Base-by-base conservation (phyloP, 2,329 filamentous ascomycete species). In the Biscogniauxia mediterranea region DNA sequence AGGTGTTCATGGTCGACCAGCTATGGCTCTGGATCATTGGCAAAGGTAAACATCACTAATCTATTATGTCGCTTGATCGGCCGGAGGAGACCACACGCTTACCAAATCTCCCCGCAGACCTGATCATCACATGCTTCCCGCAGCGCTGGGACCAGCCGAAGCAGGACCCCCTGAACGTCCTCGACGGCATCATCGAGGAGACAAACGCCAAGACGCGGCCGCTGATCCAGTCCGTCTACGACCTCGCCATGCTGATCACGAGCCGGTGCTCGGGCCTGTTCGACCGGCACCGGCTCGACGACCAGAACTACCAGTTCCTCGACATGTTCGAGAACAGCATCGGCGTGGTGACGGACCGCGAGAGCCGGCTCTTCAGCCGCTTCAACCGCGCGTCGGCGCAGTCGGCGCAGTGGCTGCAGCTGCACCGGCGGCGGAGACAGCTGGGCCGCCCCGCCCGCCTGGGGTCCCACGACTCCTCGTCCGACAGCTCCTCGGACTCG, bases 1-100 rank as follows among this genome's bases (percentile, higher is more conserved):
- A 87, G 62, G 81, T 89, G 2, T 87, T 87, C 70, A 89, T 89
- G 86, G 86, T 89, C 0, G 87, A 89, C 69, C 87, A 89, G 66
- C 75, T 90, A 1, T 89, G 87, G 87, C 81, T 89, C 70, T 88
- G 85, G 83, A 78, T 87, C 2, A 69, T 89, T 0, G 76, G 83
- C 61, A 77, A 74, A 61, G 73, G 72, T 75, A 65, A 32, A 13
- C 57, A n/a, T 23, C 23, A 5, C n/a, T n/a, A n/a, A n/a, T 6
- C 62, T 60, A 17, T 21, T 20, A 4, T 11, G 4, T 8, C 1
- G 3, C 11, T 15, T 6, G 11, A 32, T 9, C 11, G 3, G 8
- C 38, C 25, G 6, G n/a, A 28, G 5, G 17, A 28, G 54, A 38
- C 20, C 17, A 6, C 28, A 28, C 11, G 38, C 19, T 19, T 46